Conservation (phyloP, 2,329 filamentous ascomycete species). For the Cladosporium sphaerospermum region DNA sequence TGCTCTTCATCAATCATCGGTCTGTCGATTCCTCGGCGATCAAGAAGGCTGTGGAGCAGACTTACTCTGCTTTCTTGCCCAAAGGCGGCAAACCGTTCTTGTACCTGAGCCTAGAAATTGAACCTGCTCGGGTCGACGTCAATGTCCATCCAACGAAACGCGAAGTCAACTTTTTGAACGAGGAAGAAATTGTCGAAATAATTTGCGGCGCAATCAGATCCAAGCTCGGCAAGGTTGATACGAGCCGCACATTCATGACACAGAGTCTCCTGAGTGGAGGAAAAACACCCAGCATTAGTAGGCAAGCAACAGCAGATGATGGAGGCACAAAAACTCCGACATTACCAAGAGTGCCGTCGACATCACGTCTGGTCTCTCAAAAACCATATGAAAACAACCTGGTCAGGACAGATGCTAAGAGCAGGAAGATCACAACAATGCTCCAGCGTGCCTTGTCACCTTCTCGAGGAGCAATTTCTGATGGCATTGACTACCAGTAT, state of each 20-base stretch:
- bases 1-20: slow-evolving; percentile 95
- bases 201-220: slow-evolving; percentile 75
- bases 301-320: slow-evolving; percentile 31
- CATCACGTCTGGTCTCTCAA: slow-evolving; percentile 31
- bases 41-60: slow-evolving; percentile 85
- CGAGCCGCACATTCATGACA: slow-evolving; percentile 87
- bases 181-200: slow-evolving; percentile 87
- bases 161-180: slow-evolving; percentile 94
- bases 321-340: slow-evolving; percentile 24
- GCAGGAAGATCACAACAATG: slow-evolving; percentile 91
- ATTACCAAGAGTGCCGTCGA: slow-evolving; percentile 14
- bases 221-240: slow-evolving; percentile 79
- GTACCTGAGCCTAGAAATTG: slow-evolving; percentile 87
- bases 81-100: slow-evolving; percentile 93
- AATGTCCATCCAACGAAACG: slow-evolving; percentile 96
- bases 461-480: slow-evolving; percentile 26
- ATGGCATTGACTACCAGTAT: slow-evolving; percentile 63
- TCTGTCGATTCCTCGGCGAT: slow-evolving; percentile 84
- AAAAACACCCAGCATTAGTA: slow-evolving; percentile 40
- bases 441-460: slow-evolving; percentile 46
- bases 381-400: slow-evolving; percentile 78
- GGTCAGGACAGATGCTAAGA: slow-evolving; percentile 78
- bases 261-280: slow-evolving; percentile 77
- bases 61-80: slow-evolving; percentile 78
- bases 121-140: slow-evolving; percentile 87